Evolutionary conservation across 805 yeast species (phyloP), one percentile per base, ranked within the genome.

Genomic region (Candida ipomoeae): DNA sequence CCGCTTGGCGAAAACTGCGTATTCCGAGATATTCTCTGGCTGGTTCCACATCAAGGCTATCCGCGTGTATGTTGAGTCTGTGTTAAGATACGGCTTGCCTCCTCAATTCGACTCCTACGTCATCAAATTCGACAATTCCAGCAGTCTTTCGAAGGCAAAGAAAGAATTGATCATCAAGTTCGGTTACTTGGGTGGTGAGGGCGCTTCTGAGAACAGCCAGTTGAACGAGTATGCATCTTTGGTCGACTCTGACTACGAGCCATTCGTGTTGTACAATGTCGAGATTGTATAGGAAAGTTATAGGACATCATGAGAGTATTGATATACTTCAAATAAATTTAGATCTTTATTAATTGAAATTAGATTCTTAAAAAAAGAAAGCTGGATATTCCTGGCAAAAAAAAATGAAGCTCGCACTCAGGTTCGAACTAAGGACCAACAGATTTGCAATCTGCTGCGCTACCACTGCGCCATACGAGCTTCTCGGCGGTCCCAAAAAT

Each of bases 361-460:
- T 1, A 26, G 4, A 26, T 8, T 10, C 13, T 26, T 26, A 4
- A 26, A 8, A 23, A 26, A 8, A 26, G 10, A 26, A 26, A 26
- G 11, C 5, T 26, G 38, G 11, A 7, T 10, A 35, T 35, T 17
- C 38, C 15, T 6, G 15, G 3, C 20, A 14, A 39, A 69, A 75
- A 71, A 71, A 62, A 37, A 20, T 53, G 45, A 52, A 86, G 92
- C 89, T 84, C 82, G 85, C 83, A 79, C 89, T 85, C 95, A 84
- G 96, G 83, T 68, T 88, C 84, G 96, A 88, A 88, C 96, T 84
- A 82, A 85, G 90, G 94, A 88, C 96, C 95, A 86, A 84, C 87
- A 86, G 96, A 88, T 87, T 87, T 88, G 96, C 95, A 88, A 88
- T 88, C 96, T 85, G 89, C 90, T 86, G 92, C 95, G 91, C 92